A percentile compares a stretch with the other conserved stretches of the same genome.
These are phyloP conservation scores for Fusarium proliferatum DNA, from an alignment of 2,329 filamentous ascomycete genomes.

Conservation along the genomic window DNA sequence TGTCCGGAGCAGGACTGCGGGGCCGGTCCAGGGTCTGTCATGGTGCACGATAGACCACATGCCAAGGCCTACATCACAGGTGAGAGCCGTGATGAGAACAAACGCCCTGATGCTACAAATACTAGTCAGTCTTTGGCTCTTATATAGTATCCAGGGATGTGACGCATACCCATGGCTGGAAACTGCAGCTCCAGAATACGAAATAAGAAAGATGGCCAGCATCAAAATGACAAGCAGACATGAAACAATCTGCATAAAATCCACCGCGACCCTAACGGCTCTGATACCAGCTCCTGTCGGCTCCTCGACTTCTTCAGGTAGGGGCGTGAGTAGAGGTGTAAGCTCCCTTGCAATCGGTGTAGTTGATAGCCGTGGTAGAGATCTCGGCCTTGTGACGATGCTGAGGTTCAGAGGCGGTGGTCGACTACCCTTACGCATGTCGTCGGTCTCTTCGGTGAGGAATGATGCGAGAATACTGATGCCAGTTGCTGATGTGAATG, in stretches of 20 bases:
- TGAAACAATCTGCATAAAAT: conserved; percentile 47
- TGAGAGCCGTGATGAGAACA: conserved; percentile 47
- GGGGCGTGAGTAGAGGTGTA: conserved; percentile 40
- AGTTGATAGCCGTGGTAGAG: conserved; percentile 39
- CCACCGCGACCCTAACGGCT: conserved; percentile 46
- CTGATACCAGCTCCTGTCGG: conserved; percentile 38
- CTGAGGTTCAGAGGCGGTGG: conserved; percentile 50
- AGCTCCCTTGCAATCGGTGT: conserved; percentile 39
- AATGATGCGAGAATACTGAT: conserved; percentile 20
- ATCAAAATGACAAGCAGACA: conserved; percentile 48
- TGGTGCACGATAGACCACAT: conserved; percentile 48
- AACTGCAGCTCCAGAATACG: conserved; percentile 37
- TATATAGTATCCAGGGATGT: neutral
- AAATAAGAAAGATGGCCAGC: conserved; percentile 48
- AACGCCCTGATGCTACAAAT: conserved; percentile 41
- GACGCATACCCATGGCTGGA: conserved; percentile 37
- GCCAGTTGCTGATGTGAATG: conserved; percentile 27
- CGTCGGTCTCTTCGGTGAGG: conserved; percentile 20
- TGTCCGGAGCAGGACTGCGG: conserved; percentile 48
- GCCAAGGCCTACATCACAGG: conserved; percentile 51
- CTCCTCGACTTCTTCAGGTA: conserved; percentile 41
- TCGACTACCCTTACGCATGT: conserved; percentile 47
- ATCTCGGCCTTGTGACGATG: conserved; percentile 40
- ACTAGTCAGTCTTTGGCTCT: conserved; percentile 3
- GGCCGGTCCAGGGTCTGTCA: conserved; percentile 47